A percentile compares a stretch with the other conserved stretches of the same genome.
Conservation (phyloP, 345 rosid species). For the Gossypioides kirkii region DNA sequence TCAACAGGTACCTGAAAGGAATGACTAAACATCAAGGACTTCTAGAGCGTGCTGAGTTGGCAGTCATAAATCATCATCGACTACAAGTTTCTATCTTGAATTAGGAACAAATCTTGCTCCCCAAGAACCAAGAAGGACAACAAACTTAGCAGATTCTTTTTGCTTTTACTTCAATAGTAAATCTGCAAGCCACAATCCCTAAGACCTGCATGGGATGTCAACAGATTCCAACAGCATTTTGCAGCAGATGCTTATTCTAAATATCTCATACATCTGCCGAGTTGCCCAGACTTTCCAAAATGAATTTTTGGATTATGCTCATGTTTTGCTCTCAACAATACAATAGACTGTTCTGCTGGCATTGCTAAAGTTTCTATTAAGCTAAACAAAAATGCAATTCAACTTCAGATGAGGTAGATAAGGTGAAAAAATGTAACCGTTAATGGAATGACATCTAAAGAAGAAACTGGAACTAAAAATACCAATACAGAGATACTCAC, state of each 20-base stretch:
- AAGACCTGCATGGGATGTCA: background rate
- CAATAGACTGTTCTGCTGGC: background rate
- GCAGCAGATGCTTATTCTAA: background rate
- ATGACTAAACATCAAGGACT: constrained; percentile 15
- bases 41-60: constrained; percentile 10
- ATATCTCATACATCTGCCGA: background rate
- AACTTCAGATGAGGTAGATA: background rate
- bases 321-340: background rate
- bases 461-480: background rate
- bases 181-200: background rate
- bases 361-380: background rate
- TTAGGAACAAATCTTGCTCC: background rate
- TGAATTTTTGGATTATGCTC: background rate
- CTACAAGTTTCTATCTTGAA: background rate
- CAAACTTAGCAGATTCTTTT: background rate
- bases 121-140: background rate
- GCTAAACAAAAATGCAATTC: background rate
- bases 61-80: background rate
- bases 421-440: background rate
- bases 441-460: background rate
- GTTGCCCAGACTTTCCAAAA: background rate
- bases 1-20: constrained; percentile 60
- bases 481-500: constrained; percentile 42
- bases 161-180: background rate
- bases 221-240: background rate